Evolutionary conservation across 352 stramenopile genomes (phyloP), one percentile per base, ranked within the genome.

Genomic region (Pythium sukuiense): DNA sequence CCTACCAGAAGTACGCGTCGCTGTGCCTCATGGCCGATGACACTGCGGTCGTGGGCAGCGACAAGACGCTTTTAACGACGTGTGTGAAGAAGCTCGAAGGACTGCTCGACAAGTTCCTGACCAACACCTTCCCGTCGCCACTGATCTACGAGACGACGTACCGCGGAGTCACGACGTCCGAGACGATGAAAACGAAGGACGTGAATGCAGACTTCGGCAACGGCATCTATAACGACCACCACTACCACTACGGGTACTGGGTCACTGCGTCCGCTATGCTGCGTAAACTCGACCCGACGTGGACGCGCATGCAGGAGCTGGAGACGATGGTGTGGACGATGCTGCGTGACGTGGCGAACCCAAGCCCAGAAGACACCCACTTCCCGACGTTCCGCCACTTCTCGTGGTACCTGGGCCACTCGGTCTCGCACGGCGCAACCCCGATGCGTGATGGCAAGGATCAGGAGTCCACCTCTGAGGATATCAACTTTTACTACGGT

Each of bases 161-260:
- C 70, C 61, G 74, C 18, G 85, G 85, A 9, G 65, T 93, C 30
- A 61, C 86, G 7, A 85, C 73, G 9, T 74, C 62, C 6, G 62
- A 71, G 12, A 76, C 77, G 27, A 86, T 93, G 61, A 76, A 68
- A 9, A 80, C 72, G 16, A 76, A 76, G 4, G 67, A 81, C 18
- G 49, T 80, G 32, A 81, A 86, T 55, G 73, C 73, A n/a, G 81
- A 93, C 48, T 93, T 91, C 54, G 85, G 85, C 50, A 93, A 85
- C 67, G 76, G 71, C 13, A 80, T 92, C 16, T 93, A 93, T 74
- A 93, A 93, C 63, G 85, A 93, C 61, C 81, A 93, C 71, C 81
- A 93, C 62, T 93, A 92, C 59, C 85, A 93, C 67, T 93, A 80
- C 62, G 85, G 83, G 9, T 93, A 93, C 69, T 93, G 76, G 65